These are phyloP conservation scores for Phlegmacium glaucopus DNA, from an alignment of 768 basidiomycete genomes.

Conservation along the genomic window DNA sequence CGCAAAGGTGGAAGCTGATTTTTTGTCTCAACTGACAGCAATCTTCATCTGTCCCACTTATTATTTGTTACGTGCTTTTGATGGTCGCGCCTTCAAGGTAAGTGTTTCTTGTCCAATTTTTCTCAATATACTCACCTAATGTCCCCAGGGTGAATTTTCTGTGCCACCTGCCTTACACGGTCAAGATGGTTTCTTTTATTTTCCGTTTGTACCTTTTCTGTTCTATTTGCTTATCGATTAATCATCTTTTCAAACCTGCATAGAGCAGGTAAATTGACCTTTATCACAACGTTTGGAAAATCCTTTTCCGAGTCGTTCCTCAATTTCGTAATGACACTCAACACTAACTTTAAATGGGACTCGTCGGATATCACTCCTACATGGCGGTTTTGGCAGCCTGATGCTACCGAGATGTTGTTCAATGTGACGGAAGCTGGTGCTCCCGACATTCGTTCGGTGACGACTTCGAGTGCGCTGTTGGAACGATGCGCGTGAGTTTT, in stretches of 20 bases:
- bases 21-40: slow-evolving; percentile 3
- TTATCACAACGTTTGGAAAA: slow-evolving; percentile 28
- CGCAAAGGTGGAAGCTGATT: not conserved
- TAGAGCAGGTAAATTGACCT: no score
- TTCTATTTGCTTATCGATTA: not conserved
- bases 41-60: slow-evolving; percentile 47
- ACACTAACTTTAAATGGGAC: slow-evolving; percentile 30
- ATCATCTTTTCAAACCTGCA: not conserved
- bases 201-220: slow-evolving; percentile 18
- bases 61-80: slow-evolving; percentile 31
- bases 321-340: slow-evolving; percentile 28
- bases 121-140: not conserved
- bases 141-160: slow-evolving; percentile 36
- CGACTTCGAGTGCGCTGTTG: slow-evolving; percentile 28
- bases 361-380: slow-evolving; percentile 32
- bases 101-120: not conserved
- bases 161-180: slow-evolving; percentile 39
- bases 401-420: slow-evolving; percentile 42
- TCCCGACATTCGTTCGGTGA: slow-evolving; percentile 26
- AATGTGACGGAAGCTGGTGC: slow-evolving; percentile 31
- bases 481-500: slow-evolving; percentile 36
- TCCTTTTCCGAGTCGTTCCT: slow-evolving; percentile 37
- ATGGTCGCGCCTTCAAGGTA: slow-evolving; percentile 30
- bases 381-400: no score
- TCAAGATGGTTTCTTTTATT: slow-evolving; percentile 37